Evolutionary conservation across 2,329 filamentous ascomycete genomes (phyloP).

Genomic region (Epichloe coenophiala): DNA sequence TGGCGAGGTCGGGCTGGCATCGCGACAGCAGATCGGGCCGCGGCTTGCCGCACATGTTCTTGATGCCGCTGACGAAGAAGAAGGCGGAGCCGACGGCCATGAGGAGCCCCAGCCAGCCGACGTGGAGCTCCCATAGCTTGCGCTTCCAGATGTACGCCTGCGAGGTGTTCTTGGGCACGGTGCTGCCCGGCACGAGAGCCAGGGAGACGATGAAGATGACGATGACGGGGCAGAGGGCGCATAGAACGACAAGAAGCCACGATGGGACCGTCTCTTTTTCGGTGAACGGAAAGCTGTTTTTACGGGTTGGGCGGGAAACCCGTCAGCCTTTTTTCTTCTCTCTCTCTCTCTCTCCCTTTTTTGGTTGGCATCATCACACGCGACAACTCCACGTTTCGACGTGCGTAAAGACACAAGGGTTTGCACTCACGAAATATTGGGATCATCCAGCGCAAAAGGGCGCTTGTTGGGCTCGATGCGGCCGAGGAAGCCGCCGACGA

Average conservation of each 20-base stretch:
- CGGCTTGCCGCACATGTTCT: slow-evolving; percentile 57
- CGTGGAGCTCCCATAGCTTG: slow-evolving; percentile 85
- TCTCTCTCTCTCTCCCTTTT: no score
- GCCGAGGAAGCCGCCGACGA: slow-evolving; percentile 45
- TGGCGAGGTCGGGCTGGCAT: slow-evolving; percentile 60
- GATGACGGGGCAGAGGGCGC: slow-evolving; percentile 48
- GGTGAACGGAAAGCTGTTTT: slow-evolving; percentile 51
- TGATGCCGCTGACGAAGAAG: slow-evolving; percentile 75
- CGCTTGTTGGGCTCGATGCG: slow-evolving; percentile 49
- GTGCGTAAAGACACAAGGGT: neutral
- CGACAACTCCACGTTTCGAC: no score
- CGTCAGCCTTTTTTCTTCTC: neutral
- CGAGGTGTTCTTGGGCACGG: slow-evolving; percentile 49
- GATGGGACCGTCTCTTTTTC: slow-evolving; percentile 59
- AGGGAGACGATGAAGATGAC: slow-evolving; percentile 58
- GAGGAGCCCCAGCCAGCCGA: slow-evolving; percentile 69
- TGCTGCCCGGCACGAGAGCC: slow-evolving; percentile 57
- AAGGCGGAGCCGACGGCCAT: slow-evolving; percentile 59
- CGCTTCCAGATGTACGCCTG: slow-evolving; percentile 57
- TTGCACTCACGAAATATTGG: slow-evolving; percentile 53
- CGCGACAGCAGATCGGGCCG: slow-evolving; percentile 73
- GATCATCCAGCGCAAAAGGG: slow-evolving; percentile 58
- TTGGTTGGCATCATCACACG: no score
- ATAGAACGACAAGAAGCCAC: slow-evolving; percentile 49
- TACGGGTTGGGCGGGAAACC: no score